Evolutionary conservation across 176 grass and related monocot genomes (phyloP).

Genomic region (Phoenix dactylifera): DNA sequence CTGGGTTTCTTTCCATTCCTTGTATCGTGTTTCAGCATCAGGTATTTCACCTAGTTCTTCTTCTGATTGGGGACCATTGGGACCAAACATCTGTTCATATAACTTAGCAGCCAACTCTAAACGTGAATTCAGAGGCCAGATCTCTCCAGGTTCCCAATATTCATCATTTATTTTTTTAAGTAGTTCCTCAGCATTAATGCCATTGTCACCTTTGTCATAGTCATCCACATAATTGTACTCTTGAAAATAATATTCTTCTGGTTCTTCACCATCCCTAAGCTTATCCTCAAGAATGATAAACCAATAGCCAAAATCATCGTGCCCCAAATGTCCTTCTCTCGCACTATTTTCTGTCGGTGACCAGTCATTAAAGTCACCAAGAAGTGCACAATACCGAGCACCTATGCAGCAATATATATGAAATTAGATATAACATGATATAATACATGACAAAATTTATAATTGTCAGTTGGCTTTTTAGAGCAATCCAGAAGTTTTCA

Average conservation of each 20-base stretch:
- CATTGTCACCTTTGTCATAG: conserved; percentile 92
- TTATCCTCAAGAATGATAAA: conserved; percentile 86
- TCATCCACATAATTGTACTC: conserved; percentile 92
- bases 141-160: conserved; percentile 88
- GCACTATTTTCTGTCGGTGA: conserved; percentile 58
- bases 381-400: conserved; percentile 74
- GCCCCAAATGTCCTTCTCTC: conserved; percentile 82
- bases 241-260: conserved; percentile 82
- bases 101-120: conserved; percentile 73
- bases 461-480: no score
- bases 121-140: conserved; percentile 43
- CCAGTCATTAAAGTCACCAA: conserved; percentile 94
- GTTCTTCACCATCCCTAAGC: conserved; percentile 74
- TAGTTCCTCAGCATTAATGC: conserved; percentile 65
- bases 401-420: conserved; percentile 30
- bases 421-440: no score
- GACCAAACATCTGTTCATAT: conserved; percentile 97
- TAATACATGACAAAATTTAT: no score
- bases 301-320: conserved; percentile 99
- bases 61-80: conserved; percentile 72
- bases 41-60: conserved; percentile 81
- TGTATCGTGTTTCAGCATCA: conserved; percentile 72
- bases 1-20: conserved; percentile 55
- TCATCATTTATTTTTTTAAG: conserved; percentile 57
- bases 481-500: no score